Base-by-base conservation (phyloP, 306 rosid species). In the Inga oerstediana region DNA sequence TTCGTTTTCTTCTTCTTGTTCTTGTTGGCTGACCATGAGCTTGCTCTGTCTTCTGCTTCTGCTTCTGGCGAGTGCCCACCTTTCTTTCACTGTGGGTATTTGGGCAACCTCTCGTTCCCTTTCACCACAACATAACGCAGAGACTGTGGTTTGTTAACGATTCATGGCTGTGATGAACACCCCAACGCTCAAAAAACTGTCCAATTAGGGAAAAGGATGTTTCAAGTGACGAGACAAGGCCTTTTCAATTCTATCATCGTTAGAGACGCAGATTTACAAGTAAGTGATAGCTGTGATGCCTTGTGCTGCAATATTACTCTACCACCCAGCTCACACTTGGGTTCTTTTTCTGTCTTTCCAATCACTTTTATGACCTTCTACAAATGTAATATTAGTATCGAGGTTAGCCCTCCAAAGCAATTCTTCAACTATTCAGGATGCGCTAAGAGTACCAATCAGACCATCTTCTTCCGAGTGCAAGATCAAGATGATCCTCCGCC, bases 11-110 rank as follows among this genome's bases (percentile, higher is more conserved):
- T 41, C 44, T 41, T 41, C 8, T 41, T 41, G 3, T 19, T 80
- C 22, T 32, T 34, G 77, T 32, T 82, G 15, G 24, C 68, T 32
- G 35, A 43, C 51, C 34, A 8, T 20, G 64, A 20, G 37, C n/a
- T 80, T 49, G 46, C 74, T 51, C 76, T 67, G n/a, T 59, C 52
- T 1, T 66, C 1, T 34, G 45, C 45, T 66, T 6, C 22, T 7
- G 13, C 44, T 41, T 6, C 22, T 7, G 44, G 35, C 43, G 59
- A 9, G 1, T 88, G 89, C 61, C 70, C 56, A 13, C 10, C 8
- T 6, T 70, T 65, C 10, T 84, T 87, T 58, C n/a, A 48, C 20
- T 89, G 92, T 22, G 90, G 85, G 78, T 48, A 61, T 24, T 22
- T 84, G 2, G 86, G 85, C 3, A 0, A 0, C 0, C 3, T 87